Evolutionary conservation across 345 rosid genomes (phyloP), one percentile per base, ranked within the genome.

Genomic region (Eucalyptus camaldulensis): DNA sequence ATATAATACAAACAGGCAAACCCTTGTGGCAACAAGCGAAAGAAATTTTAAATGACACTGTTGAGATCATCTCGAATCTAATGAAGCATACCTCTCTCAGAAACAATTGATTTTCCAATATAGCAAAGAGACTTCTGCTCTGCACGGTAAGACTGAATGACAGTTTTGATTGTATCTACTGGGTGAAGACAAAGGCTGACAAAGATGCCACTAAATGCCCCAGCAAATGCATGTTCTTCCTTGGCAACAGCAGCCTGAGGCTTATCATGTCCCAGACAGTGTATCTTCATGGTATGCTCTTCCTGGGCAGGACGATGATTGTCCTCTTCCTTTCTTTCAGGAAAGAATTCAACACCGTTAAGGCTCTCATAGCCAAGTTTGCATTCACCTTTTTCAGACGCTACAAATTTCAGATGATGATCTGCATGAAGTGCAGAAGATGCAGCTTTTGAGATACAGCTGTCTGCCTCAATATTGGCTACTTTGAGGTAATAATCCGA

Each of bases 101-200:
- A 95, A 90, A 97, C 92, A 89, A 96, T 95, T 49, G 97, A 95
- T 93, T 94, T 94, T 89, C 97, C 97, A 47, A 95, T 93, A 88
- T 88, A 47, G 88, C 87, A 93, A 33, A 95, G 86, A 49, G 99
- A 94, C 94, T 93, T 96, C 93, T 97, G 92, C 90, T 92, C 96
- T 29, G 93, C 94, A 88, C 24, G 93, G 89, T 96, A 95, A 91
- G 98, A 95, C 92, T 97, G 99, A 90, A 93, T 89, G 87, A 93
- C 95, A 86, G 99, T 97, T 93, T 97, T 97, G 50, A 96, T 88
- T 33, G 99, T 97, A 92, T 97, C 99, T 56, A 97, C 94, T 85
- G 99, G 99, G 91, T 97, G 99, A 85, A 97, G 94, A 94, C 97
- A 97, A 83, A 97, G 95, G 93, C 99, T 97, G 88, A 97, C 97